phyloP scores from a whole-genome alignment of 2,329 filamentous ascomycete genomes.

The Sclerotinia sclerotiorum region DNA sequence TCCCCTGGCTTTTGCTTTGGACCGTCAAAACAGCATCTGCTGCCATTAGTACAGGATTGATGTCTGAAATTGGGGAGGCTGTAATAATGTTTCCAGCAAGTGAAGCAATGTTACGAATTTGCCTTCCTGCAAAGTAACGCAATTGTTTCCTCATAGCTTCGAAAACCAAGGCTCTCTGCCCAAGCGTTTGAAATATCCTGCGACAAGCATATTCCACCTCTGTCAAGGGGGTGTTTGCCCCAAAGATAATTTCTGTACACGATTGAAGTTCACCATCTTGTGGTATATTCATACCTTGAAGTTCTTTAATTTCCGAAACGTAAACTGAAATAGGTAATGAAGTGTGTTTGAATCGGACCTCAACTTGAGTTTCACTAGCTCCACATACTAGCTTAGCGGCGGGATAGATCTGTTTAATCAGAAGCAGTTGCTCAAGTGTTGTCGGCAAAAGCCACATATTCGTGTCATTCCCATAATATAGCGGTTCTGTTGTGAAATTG shows the following conservation, averaged over 20 bases:
- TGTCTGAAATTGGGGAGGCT: slow-evolving; percentile 89
- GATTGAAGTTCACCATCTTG: slow-evolving; percentile 61
- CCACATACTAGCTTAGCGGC: slow-evolving; percentile 90
- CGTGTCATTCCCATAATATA: slow-evolving; percentile 89
- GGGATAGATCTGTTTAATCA: slow-evolving; percentile 82
- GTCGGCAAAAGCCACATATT: slow-evolving; percentile 90
- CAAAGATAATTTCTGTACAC: slow-evolving; percentile 50
- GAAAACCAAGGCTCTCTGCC: slow-evolving; percentile 70
- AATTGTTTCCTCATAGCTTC: slow-evolving; percentile 81
- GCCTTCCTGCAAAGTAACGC: slow-evolving; percentile 87
- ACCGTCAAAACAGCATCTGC: slow-evolving; percentile 78
- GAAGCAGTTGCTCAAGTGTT: slow-evolving; percentile 78
- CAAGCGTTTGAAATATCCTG: slow-evolving; percentile 43
- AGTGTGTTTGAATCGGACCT: slow-evolving; percentile 94
- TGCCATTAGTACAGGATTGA: slow-evolving; percentile 89
- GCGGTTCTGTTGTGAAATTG: slow-evolving; percentile 73
- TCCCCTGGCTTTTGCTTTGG: slow-evolving; percentile 49
- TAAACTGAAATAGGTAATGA: slow-evolving; percentile 86
- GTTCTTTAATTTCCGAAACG: slow-evolving; percentile 84
- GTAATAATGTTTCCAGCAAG: slow-evolving; percentile 91
- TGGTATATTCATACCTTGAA: slow-evolving; percentile 75
- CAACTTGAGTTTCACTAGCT: slow-evolving; percentile 94
- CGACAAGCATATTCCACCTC: slow-evolving; percentile 69
- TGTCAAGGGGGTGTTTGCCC: slow-evolving; percentile 85
- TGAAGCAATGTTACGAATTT: slow-evolving; percentile 93